These are phyloP conservation scores for Ustilago curta DNA, from an alignment of 1,284 basidiomycete species.

Conservation along the genomic window DNA sequence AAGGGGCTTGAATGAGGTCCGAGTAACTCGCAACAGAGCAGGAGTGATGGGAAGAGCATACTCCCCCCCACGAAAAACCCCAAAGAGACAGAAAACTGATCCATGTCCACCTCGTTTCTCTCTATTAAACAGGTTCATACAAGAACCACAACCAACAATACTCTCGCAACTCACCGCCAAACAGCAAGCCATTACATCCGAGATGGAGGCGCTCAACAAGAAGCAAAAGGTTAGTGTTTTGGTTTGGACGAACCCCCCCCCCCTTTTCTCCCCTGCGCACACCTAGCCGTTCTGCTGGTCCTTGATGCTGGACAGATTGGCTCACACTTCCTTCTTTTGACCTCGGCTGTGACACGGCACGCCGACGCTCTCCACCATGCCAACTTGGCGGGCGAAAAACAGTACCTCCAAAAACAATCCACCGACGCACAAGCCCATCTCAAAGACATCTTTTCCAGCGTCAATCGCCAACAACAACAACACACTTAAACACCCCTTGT, in stretches of 20 bases:
- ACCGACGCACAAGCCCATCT: slow-evolving; percentile 49
- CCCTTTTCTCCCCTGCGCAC: neutral
- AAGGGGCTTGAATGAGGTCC: no score
- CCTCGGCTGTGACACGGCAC: neutral
- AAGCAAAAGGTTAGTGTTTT: slow-evolving; percentile 28
- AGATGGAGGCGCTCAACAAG: slow-evolving; percentile 27
- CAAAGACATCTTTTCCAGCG: slow-evolving; percentile 50
- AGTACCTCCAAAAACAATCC: slow-evolving; percentile 50
- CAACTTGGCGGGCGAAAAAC: neutral
- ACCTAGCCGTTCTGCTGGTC: no score
- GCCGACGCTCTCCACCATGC: neutral
- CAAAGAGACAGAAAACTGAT: no score
- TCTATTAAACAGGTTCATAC: slow-evolving; percentile 45
- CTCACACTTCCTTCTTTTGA: no score
- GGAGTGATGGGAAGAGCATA: neutral
- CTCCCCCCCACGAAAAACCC: no score
- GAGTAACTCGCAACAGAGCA: no score
- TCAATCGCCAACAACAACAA: slow-evolving; percentile 34
- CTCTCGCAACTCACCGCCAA: slow-evolving; percentile 26
- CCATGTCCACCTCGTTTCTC: no score
- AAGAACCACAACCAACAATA: slow-evolving; percentile 28
- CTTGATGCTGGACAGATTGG: no score
- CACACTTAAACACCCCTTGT: neutral
- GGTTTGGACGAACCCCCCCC: neutral
- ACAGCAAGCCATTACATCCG: slow-evolving; percentile 18